These are phyloP conservation scores for Saccharomycopsis schoenii DNA, from an alignment of 805 yeast genomes.

Conservation along the genomic window DNA sequence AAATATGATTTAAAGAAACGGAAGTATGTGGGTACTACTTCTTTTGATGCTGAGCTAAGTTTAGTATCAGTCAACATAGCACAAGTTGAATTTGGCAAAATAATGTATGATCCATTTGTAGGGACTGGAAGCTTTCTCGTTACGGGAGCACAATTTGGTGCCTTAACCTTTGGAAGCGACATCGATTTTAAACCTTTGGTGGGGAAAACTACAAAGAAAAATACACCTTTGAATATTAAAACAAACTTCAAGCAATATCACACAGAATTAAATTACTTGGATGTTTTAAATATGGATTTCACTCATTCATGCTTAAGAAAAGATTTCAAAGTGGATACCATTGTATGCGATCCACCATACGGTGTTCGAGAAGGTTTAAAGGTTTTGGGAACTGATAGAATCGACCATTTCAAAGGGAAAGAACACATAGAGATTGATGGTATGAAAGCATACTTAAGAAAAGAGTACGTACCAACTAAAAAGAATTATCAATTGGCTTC, in stretches of 20 bases:
- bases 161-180: slow-evolving; percentile 75
- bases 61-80: slow-evolving; percentile 82
- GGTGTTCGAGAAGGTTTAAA: slow-evolving; percentile 94
- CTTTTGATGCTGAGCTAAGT: slow-evolving; percentile 91
- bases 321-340: slow-evolving; percentile 58
- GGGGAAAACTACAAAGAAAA: slow-evolving; percentile 43
- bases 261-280: slow-evolving; percentile 49
- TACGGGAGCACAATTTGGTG: slow-evolving; percentile 81
- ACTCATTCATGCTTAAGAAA: slow-evolving; percentile 76
- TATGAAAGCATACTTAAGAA: slow-evolving; percentile 60
- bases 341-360: slow-evolving; percentile 95
- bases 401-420: slow-evolving; percentile 58
- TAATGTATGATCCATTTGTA: slow-evolving; percentile 89
- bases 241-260: slow-evolving; percentile 71
- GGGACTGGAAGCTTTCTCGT: slow-evolving; percentile 94
- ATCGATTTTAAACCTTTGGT: slow-evolving; percentile 72
- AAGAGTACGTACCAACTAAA: slow-evolving; percentile 86
- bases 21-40: slow-evolving; percentile 88
- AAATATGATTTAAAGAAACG: slow-evolving; percentile 72
- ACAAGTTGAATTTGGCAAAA: slow-evolving; percentile 51
- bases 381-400: slow-evolving; percentile 67
- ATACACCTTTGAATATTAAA: slow-evolving; percentile 27
- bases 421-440: slow-evolving; percentile 73
- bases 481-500: slow-evolving; percentile 77
- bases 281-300: slow-evolving; percentile 85